Conservation (phyloP, 1,284 basidiomycete genomes). For the Sporisorium sorghi region DNA sequence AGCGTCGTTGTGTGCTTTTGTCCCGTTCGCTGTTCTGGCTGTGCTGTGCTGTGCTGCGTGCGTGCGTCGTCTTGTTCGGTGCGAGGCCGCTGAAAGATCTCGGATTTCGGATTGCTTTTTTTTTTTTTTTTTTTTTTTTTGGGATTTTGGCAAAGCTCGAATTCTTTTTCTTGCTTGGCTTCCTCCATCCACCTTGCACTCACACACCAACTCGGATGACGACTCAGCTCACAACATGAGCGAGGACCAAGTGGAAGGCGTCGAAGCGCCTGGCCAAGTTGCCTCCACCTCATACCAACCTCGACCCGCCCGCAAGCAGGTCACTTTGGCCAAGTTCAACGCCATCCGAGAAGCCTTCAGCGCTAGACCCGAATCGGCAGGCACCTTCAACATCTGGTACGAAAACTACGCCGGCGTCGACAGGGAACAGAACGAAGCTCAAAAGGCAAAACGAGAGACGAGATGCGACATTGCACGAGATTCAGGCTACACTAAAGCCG, state of each 20-base stretch:
- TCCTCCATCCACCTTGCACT: constrained; percentile 4
- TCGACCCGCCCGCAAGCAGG: constrained; percentile 63
- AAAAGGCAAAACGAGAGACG: constrained; percentile 90
- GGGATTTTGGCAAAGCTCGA: constrained; percentile 1
- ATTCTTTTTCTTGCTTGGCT: neutral
- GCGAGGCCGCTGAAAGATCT: constrained; percentile 2
- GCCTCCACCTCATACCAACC: constrained; percentile 53
- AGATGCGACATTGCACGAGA: constrained; percentile 90
- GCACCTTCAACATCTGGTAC: constrained; percentile 87
- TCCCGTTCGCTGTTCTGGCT: constrained; percentile 14
- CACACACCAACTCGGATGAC: too few species aligned
- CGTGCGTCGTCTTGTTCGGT: neutral
- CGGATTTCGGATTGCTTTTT: constrained; percentile 17
- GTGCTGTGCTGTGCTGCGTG: constrained; percentile 2
- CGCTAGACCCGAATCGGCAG: constrained; percentile 52
- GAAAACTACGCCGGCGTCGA: constrained; percentile 88
- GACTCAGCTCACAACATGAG: constrained; percentile 37
- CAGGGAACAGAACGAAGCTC: constrained; percentile 71
- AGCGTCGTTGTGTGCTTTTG: constrained; percentile 11
- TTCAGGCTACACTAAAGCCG: constrained; percentile 80
- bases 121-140: neutral
- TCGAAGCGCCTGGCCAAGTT: constrained; percentile 14
- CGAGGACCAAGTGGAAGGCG: constrained; percentile 9
- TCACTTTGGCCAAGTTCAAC: constrained; percentile 59
- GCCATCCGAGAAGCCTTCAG: constrained; percentile 62